Evolutionary conservation across 768 basidiomycete species (phyloP), one percentile per base, ranked within the genome.

Genomic region (Gloeopeniophorella convolvens): DNA sequence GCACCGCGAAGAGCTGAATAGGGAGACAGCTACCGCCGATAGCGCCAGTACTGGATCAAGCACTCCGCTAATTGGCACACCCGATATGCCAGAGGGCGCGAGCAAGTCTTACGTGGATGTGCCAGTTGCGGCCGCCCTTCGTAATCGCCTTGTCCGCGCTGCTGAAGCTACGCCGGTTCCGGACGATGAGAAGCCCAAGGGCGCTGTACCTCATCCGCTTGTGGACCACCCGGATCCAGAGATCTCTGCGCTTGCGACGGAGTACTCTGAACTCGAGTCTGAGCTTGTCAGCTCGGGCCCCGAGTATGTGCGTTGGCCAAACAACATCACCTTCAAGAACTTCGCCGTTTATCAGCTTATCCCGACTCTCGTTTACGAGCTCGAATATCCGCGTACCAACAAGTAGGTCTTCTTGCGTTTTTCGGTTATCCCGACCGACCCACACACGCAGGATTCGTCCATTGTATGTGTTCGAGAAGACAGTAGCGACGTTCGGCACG

Each of bases 381-480:
- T 98, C 28, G 94, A 97, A 67, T 99, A 94, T 65, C 95, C 95
- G 9, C 72, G 95, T 43, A 97, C 95, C 9, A 81, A 88, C 27
- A 70, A 75, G 89, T 89, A 61, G 42, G 78, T 68, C 9, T n/a
- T 13, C 42, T 16, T 11, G 6, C 15, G 32, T 46, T 5, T 44
- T 23, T 18, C 13, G 4, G 13, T 43, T 10, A 11, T 26, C 33
- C 9, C 10, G 16, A 20, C 31, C 27, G 26, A 40, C 16, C 36
- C 6, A 20, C 7, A 21, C 8, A 5, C 33, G 24, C 45, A 80
- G 79, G 33, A 83, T 84, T 41, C 80, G 90, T 3, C 89, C 90
- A 1, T 61, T 89, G 8, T 93, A 93, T 60, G 75, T 95, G 28
- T 69, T 69, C 5, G 78, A 83, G 59, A 81, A 81, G 68, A 72